A percentile compares a stretch with the other conserved stretches of the same genome.
Evolutionary conservation across 1,284 basidiomycete species (phyloP).

Genomic region (Boletus sp.): DNA sequence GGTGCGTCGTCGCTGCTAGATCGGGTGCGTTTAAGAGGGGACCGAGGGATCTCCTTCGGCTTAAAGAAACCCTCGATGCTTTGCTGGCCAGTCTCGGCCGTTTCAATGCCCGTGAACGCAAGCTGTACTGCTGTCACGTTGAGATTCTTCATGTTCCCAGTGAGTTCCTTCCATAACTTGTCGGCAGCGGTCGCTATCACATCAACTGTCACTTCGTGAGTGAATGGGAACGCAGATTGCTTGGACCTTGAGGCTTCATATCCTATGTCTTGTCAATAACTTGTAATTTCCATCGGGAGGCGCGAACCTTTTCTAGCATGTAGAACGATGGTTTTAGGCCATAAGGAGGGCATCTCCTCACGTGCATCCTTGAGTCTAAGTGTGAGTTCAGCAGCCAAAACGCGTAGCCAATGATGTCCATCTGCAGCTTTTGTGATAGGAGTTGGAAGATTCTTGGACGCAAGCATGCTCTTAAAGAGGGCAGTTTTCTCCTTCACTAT

Average conservation of each 20-base stretch:
- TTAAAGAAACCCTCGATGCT: conserved; percentile 85
- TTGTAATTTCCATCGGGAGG: neutral
- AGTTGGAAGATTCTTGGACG: conserved; percentile 85
- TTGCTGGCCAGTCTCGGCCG: conserved; percentile 76
- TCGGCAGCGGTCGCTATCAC: conserved; percentile 75
- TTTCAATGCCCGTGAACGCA: conserved; percentile 80
- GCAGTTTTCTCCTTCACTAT: conserved; percentile 82
- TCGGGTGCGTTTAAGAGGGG: conserved; percentile 29
- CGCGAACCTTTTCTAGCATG: conserved; percentile 62
- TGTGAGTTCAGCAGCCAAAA: conserved; percentile 86
- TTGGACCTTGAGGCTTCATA: conserved; percentile 67
- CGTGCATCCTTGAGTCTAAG: conserved; percentile 83
- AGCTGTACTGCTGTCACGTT: conserved; percentile 75
- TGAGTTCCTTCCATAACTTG: conserved; percentile 85
- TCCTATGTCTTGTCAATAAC: conserved; percentile 39
- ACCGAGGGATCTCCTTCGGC: conserved; percentile 25
- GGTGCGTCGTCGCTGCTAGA: conserved; percentile 3
- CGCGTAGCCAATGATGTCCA: conserved; percentile 86
- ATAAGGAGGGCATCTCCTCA: conserved; percentile 67
- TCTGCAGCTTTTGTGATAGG: conserved; percentile 70
- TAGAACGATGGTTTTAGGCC: conserved; percentile 90
- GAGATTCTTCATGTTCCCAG: conserved; percentile 49
- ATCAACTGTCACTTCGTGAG: conserved; percentile 68
- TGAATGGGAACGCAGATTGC: conserved; percentile 82
- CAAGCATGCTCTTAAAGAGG: conserved; percentile 87